Conservation (phyloP, 257 asterid genomes). For the Plectranthus barbatus region DNA sequence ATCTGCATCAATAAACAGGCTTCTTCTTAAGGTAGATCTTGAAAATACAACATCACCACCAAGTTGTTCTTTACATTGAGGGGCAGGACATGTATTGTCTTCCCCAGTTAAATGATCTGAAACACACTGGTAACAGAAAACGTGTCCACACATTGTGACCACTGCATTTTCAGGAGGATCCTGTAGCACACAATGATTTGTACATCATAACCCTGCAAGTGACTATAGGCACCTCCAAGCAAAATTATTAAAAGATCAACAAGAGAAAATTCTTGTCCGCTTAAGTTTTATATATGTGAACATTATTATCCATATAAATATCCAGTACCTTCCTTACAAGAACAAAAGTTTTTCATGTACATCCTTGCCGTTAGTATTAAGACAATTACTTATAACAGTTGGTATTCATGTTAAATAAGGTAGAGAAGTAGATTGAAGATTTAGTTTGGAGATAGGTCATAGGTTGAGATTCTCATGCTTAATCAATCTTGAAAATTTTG, state of each 20-base stretch:
- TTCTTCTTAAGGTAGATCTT: constrained; percentile 51
- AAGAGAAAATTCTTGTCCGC: not conserved
- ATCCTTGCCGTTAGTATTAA: not conserved
- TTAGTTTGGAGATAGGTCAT: not conserved
- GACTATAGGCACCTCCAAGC: not conserved
- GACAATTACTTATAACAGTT: not conserved
- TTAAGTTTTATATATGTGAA: not conserved
- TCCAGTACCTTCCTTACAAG: not conserved
- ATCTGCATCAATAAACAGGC: constrained; percentile 42
- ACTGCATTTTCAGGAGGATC: constrained; percentile 98
- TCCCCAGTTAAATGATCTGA: constrained; percentile 79
- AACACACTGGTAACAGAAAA: constrained; percentile 90
- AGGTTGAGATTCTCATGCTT: not conserved
- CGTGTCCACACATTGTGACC: constrained; percentile 92
- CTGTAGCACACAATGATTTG: constrained; percentile 34
- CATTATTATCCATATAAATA: not conserved
- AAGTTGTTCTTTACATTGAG: constrained; percentile 78
- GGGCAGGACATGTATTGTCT: constrained; percentile 78
- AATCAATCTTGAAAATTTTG: not conserved
- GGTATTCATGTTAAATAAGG: not conserved
- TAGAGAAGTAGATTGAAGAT: not conserved
- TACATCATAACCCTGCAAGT: constrained; percentile 12
- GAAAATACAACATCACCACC: constrained; percentile 76
- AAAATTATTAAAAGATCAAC: not conserved
- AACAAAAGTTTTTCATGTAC: not conserved